Percentiles rank a stretch among this genome's conserved stretches.
Evolutionary conservation across 2,329 filamentous ascomycete species (phyloP).

Genomic region (Diaporthe australafricana): DNA sequence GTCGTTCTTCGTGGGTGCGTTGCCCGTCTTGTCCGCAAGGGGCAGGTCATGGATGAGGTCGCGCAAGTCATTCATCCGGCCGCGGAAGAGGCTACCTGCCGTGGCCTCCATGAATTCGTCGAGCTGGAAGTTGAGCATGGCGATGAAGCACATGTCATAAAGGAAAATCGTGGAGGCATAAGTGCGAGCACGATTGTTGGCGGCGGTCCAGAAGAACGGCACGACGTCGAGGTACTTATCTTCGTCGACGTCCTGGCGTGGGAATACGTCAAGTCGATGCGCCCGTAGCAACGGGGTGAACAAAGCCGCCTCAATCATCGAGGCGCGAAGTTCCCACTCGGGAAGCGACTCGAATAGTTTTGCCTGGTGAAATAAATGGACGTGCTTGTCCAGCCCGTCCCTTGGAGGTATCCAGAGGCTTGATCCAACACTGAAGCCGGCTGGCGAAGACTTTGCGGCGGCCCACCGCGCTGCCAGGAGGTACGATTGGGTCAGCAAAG

Average conservation of each 20-base stretch:
- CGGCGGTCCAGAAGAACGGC: background rate
- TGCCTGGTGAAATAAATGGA: background rate
- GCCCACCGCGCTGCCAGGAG: background rate
- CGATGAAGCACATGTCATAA: background rate
- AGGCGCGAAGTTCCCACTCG: background rate
- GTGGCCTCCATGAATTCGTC: constrained; percentile 17
- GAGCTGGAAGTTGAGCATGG: background rate
- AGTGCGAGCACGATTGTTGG: background rate
- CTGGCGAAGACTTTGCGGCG: too few relatives aligned
- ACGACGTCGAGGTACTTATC: constrained; percentile 1
- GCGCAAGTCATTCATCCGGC: background rate
- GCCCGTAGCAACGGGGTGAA: background rate
- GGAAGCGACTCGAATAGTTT: background rate
- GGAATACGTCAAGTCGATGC: background rate
- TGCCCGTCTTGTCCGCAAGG: background rate
- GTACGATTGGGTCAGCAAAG: background rate
- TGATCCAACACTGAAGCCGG: too few relatives aligned
- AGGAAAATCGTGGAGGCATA: background rate
- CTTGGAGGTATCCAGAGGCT: too few relatives aligned
- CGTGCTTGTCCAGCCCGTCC: background rate
- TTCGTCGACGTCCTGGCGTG: background rate
- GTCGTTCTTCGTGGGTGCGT: background rate
- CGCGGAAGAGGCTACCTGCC: background rate
- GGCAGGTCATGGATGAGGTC: background rate
- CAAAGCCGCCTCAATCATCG: background rate